Evolutionary conservation across 1,284 basidiomycete genomes (phyloP).

Genomic region (Austroboletus rostrupii): DNA sequence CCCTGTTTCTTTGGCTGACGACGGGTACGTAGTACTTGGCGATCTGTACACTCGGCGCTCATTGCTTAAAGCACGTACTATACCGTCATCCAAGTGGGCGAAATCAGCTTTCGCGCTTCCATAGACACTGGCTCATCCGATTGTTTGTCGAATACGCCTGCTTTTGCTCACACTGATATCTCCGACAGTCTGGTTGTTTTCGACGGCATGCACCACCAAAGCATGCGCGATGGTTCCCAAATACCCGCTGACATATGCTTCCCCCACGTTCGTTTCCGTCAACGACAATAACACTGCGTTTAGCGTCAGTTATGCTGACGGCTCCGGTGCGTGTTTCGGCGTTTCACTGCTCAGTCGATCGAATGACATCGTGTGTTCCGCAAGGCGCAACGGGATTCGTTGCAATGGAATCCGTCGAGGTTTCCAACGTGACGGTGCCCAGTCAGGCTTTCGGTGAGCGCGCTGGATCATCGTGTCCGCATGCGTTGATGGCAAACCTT

Average conservation of each 20-base stretch:
- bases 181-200: slow-evolving; percentile 56
- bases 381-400: slow-evolving; percentile 65
- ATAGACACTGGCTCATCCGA: slow-evolving; percentile 71
- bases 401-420: slow-evolving; percentile 55
- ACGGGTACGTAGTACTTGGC: slow-evolving; percentile 38
- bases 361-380: slow-evolving; percentile 10
- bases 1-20: slow-evolving; percentile 39
- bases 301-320: slow-evolving; percentile 59
- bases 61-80: slow-evolving; percentile 58
- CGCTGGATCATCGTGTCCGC: slow-evolving; percentile 4
- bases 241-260: slow-evolving; percentile 64
- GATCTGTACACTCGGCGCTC: slow-evolving; percentile 11
- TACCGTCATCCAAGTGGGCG: slow-evolving; percentile 52
- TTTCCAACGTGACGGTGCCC: slow-evolving; percentile 55
- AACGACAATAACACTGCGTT: slow-evolving; percentile 60
- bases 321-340: slow-evolving; percentile 45
- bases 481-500: neutral
- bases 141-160: slow-evolving; percentile 1
- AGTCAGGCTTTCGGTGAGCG: slow-evolving; percentile 64
- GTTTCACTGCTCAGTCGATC: neutral
- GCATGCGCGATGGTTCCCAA: slow-evolving; percentile 54
- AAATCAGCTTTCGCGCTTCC: slow-evolving; percentile 62
- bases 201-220: slow-evolving; percentile 54
- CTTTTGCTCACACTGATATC: neutral
- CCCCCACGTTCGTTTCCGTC: slow-evolving; percentile 58